phyloP scores from a whole-genome alignment of 176 grass and related monocot species.

The Pontederia crassipes region DNA sequence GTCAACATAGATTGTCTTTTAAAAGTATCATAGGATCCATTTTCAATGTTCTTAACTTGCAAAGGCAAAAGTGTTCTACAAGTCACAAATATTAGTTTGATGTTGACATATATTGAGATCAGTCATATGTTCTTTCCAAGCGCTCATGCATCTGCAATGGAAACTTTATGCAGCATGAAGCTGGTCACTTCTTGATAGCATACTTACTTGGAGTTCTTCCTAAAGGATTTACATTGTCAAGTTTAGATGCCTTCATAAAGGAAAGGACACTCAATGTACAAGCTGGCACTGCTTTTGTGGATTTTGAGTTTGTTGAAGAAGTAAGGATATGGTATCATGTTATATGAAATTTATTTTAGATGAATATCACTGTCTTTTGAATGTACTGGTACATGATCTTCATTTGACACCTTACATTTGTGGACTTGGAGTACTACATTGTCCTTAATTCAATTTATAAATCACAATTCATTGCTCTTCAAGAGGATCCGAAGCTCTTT shows the following conservation, averaged over 20 bases:
- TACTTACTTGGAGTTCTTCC: constrained; percentile 80
- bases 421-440: too few relatives aligned
- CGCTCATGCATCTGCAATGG: too few relatives aligned
- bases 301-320: constrained; percentile 78
- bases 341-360: constrained; percentile 12
- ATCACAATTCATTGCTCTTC: not conserved
- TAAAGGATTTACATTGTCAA: constrained; percentile 66
- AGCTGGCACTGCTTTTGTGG: constrained; percentile 89
- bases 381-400: too few relatives aligned
- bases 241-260: constrained; percentile 53
- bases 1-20: too few relatives aligned
- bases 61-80: too few relatives aligned
- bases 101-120: too few relatives aligned
- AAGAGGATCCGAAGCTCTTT: constrained; percentile 16
- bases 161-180: constrained; percentile 50
- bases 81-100: too few relatives aligned
- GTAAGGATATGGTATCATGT: constrained; percentile 24
- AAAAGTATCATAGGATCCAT: too few relatives aligned
- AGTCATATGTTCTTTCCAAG: too few relatives aligned
- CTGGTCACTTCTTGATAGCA: constrained; percentile 81
- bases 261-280: constrained; percentile 66
- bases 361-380: not conserved
- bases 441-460: too few relatives aligned
- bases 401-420: too few relatives aligned
- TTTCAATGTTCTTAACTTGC: too few relatives aligned